phyloP scores from a whole-genome alignment of 441 rosid species.

The Theobroma grandiflorum region DNA sequence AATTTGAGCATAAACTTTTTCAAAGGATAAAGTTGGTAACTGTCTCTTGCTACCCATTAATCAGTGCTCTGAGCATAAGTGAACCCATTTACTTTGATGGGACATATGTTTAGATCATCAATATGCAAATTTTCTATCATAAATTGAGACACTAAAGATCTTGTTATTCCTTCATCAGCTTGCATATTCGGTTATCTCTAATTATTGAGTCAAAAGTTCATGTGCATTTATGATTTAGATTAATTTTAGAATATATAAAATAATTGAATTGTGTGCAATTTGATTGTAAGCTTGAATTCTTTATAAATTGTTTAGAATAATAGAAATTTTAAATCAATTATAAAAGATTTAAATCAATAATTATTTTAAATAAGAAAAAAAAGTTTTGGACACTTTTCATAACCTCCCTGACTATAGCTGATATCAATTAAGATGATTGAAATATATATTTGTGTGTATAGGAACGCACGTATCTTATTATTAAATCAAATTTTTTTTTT shows the following conservation, averaged over 20 bases:
- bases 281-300: not conserved
- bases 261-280: not conserved
- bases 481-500: no score
- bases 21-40: not conserved
- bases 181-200: not conserved
- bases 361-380: not conserved
- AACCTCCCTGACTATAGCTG: no score
- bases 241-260: not conserved
- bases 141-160: not conserved
- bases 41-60: not conserved
- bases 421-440: no score
- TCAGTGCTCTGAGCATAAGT: not conserved
- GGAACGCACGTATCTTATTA: no score
- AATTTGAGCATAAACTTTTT: not conserved
- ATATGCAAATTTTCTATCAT: not conserved
- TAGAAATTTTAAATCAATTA: not conserved
- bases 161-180: not conserved
- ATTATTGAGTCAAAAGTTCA: not conserved
- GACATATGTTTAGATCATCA: not conserved
- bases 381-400: no score
- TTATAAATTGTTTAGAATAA: no score
- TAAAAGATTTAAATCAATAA: no score
- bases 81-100: not conserved
- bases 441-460: no score
- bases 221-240: not conserved